Conservation (phyloP, 1,139 yeast species). For the Meyerozyma smithsonii region DNA sequence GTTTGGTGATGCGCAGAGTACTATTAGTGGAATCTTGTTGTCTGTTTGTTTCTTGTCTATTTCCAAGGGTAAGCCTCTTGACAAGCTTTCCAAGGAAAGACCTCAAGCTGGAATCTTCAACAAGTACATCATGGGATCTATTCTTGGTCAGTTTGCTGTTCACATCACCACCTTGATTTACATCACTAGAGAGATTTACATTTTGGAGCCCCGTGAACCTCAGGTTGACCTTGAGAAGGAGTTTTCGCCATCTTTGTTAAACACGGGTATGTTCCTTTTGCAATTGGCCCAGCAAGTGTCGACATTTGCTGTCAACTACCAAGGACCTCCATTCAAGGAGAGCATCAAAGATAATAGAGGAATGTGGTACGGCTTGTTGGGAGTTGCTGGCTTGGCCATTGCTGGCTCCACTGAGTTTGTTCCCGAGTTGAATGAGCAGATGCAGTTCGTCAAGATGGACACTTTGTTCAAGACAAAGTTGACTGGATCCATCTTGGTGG, state of each 20-base stretch:
- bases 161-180: slow-evolving; percentile 81
- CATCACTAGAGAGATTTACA: slow-evolving; percentile 77
- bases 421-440: slow-evolving; percentile 89
- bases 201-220: slow-evolving; percentile 87
- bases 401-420: slow-evolving; percentile 92
- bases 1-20: slow-evolving; percentile 96
- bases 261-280: slow-evolving; percentile 91
- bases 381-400: slow-evolving; percentile 84
- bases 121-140: slow-evolving; percentile 93
- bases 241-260: slow-evolving; percentile 82
- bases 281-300: slow-evolving; percentile 96
- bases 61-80: slow-evolving; percentile 88
- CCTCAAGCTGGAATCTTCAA: slow-evolving; percentile 98
- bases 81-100: slow-evolving; percentile 86
- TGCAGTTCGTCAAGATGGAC: slow-evolving; percentile 88
- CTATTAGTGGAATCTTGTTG: slow-evolving; percentile 84
- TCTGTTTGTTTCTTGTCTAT: slow-evolving; percentile 94
- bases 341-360: slow-evolving; percentile 87
- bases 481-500: slow-evolving; percentile 68
- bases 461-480: slow-evolving; percentile 70
- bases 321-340: slow-evolving; percentile 96
- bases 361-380: slow-evolving; percentile 92
- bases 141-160: slow-evolving; percentile 91
- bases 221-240: slow-evolving; percentile 84
- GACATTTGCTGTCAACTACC: slow-evolving; percentile 96